Percentiles rank a stretch among this genome's conserved stretches.
Evolutionary conservation across 2,329 filamentous ascomycete genomes (phyloP).

Genomic region (Calonectria crousiana): DNA sequence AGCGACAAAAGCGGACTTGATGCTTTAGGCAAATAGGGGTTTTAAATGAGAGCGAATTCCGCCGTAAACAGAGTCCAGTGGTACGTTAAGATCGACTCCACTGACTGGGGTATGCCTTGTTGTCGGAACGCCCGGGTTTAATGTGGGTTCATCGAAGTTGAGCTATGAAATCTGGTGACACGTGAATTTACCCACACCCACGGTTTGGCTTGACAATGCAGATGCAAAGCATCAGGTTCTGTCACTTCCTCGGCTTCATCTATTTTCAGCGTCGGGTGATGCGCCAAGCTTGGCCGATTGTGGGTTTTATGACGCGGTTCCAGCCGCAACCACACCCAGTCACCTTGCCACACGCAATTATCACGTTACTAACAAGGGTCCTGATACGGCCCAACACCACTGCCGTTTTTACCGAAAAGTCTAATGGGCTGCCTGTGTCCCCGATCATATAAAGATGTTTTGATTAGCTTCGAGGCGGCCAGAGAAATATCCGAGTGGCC

Average conservation of each 20-base stretch:
- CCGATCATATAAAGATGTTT: slow-evolving; percentile 13
- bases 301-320: slow-evolving; percentile 8
- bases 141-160: neutral
- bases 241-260: slow-evolving; percentile 8
- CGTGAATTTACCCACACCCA: neutral
- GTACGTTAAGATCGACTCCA: neutral
- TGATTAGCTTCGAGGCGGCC: neutral
- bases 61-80: neutral
- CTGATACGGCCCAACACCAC: neutral
- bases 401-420: slow-evolving; percentile 24
- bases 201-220: neutral
- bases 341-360: slow-evolving; percentile 17
- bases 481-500: neutral
- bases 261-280: slow-evolving; percentile 13
- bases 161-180: neutral
- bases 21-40: neutral
- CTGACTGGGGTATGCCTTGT: neutral
- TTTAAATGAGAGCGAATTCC: neutral
- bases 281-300: neutral
- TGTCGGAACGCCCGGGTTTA: slow-evolving; percentile 4
- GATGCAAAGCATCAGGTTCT: neutral
- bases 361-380: slow-evolving; percentile 15
- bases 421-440: neutral
- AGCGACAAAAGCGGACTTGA: neutral
- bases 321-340: neutral